Base-by-base conservation (phyloP, 179 eudicot species). In the Beta lomatogona region DNA sequence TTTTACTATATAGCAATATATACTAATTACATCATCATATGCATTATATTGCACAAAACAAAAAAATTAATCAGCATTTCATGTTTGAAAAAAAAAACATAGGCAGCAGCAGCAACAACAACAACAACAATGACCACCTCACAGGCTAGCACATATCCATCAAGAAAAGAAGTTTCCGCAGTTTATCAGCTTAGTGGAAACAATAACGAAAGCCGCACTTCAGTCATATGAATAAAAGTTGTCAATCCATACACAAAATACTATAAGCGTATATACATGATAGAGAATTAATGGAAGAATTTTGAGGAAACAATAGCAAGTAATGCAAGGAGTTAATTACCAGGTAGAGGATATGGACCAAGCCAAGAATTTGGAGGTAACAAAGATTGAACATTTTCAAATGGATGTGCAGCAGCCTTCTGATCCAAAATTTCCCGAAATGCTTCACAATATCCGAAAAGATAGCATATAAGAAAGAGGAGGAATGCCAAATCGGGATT, bases 301-400 rank as follows among this genome's bases (percentile, higher is more conserved):
- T 11, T 46, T 2, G n/a, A 10, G 58, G 70, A 65, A 46, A 25
- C 15, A 65, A 55, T 64, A 12, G 6, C 18, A 31, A 45, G 52
- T 25, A 75, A 11, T 25, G 25, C 16, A 77, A 55, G 57, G 61
- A 13, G 52, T 75, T 71, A 80, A 86, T 86, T 89, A 94, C 99
- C 98, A 54, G 97, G 97, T 83, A 90, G 53, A 82, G 99, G 99
- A 82, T 91, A 80, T 87, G 89, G 77, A 83, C 97, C 97, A 58
- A 94, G 96, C 99, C 99, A 96, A 79, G 98, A 81, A 89, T 90
- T 91, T 78, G 97, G 99, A 53, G 96, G 97, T 87, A 96, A 85
- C 80, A 93, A 79, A 16, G 99, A 93, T 77, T 90, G 99, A 73
- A 93, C 96, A 91, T 94, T 96, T 88, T 96, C 99, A 82, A 96